These are phyloP conservation scores for Verticillium longisporum DNA, from an alignment of 2,329 filamentous ascomycete species.

Conservation along the genomic window DNA sequence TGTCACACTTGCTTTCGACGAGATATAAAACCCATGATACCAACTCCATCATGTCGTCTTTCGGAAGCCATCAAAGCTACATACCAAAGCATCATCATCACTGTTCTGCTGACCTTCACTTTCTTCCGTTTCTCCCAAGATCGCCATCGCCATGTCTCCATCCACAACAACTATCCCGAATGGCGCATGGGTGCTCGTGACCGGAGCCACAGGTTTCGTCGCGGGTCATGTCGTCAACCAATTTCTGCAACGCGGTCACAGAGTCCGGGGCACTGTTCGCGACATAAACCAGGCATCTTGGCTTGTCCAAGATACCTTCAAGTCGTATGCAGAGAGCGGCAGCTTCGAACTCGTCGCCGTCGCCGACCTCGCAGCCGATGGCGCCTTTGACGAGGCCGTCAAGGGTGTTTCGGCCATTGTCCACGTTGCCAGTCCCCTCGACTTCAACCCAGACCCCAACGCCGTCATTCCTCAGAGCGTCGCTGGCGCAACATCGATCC, in stretches of 20 bases:
- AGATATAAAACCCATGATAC: too few species aligned
- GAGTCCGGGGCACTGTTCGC: constrained; percentile 38
- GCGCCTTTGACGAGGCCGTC: constrained; percentile 30
- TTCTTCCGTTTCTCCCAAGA: too few species aligned
- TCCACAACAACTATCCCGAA: not conserved
- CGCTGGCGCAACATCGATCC: constrained; percentile 23
- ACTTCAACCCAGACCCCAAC: constrained; percentile 31
- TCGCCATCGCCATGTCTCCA: too few species aligned
- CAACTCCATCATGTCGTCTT: too few species aligned
- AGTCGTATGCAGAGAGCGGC: constrained; percentile 16
- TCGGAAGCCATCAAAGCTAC: too few species aligned
- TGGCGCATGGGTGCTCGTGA: constrained; percentile 29
- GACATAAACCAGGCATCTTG: constrained; percentile 22
- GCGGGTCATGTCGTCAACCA: constrained; percentile 32
- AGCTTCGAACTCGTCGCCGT: constrained; percentile 30
- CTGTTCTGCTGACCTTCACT: too few species aligned
- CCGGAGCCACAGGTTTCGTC: constrained; percentile 38
- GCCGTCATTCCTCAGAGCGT: constrained; percentile 31
- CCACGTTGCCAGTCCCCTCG: constrained; percentile 34
- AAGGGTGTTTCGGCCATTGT: constrained; percentile 35
- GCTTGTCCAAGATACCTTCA: constrained; percentile 24
- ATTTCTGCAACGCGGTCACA: constrained; percentile 31
- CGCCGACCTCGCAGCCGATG: constrained; percentile 24
- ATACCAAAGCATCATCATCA: too few species aligned
- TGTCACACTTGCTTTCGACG: too few species aligned